Evolutionary conservation across 2,329 filamentous ascomycete genomes (phyloP), one percentile per base, ranked within the genome.

Genomic region (Trichoderma arundinaceum): DNA sequence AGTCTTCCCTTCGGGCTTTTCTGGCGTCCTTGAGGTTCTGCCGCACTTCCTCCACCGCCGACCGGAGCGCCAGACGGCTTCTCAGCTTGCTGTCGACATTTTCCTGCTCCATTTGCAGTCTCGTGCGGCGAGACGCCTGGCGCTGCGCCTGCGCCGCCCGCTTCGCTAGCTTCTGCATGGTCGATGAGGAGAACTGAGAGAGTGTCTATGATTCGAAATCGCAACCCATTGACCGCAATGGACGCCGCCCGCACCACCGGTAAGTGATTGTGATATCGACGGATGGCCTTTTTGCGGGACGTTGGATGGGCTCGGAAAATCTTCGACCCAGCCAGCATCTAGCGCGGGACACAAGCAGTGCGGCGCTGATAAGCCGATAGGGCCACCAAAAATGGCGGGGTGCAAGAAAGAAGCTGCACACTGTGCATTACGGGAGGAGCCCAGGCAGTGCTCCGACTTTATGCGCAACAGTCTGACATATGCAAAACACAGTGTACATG

Each of bases 111-210:
- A 69, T 66, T 39, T 68, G 66, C 68, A 83, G 78, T 68, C 81
- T 79, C 41, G 74, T 74, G 61, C 82, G 81, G 63, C 83, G 84
- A 66, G 78, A 76, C 64, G 83, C 86, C 79, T 90, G 87, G 76
- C 86, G 87, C 78, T 90, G 83, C 70, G 89, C 89, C 76, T 89
- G 82, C 64, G 84, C 81, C 63, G 89, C 87, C 71, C 89, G 87
- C 72, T 86, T 86, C 68, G 89, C 81, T 69, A 92, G 82, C 78
- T 89, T 91, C 79, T 92, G 87, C 90, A 92, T 92, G 69, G 69
- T 59, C 15, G 38, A 28, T 9, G 51, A 17, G n/a, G 52, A 35
- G 28, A n/a, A 48, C 46, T 13, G 19, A 3, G 35, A 3, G 28
- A 2, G 2, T 39, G 22, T 39, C 35, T 22, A 41, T n/a, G 60